Percentiles rank a stretch among this genome's conserved stretches.
phyloP scores from a whole-genome alignment of 75 land plant genomes.

The Cupressus sempervirens region DNA sequence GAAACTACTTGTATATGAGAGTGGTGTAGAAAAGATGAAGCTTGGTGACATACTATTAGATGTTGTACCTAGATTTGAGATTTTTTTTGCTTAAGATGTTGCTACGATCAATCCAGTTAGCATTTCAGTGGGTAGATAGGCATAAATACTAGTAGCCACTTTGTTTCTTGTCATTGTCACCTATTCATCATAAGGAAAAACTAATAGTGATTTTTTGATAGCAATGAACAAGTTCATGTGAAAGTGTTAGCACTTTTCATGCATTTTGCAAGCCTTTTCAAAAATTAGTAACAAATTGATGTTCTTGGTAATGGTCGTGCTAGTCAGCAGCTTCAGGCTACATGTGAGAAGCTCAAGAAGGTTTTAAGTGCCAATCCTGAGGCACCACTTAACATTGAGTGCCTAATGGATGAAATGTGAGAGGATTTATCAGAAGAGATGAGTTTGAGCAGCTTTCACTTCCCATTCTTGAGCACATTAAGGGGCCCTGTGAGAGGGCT shows the following conservation, averaged over 20 bases:
- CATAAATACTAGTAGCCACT: too few relatives aligned
- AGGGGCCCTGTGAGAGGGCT: slow-evolving; percentile 65
- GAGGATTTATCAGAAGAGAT: slow-evolving; percentile 64
- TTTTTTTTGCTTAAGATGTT: too few relatives aligned
- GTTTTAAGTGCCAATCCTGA: slow-evolving; percentile 56
- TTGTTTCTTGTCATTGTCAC: too few relatives aligned
- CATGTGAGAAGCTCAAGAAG: slow-evolving; percentile 64
- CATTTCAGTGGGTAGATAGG: too few relatives aligned
- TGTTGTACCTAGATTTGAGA: slow-evolving; percentile 16
- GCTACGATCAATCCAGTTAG: neutral
- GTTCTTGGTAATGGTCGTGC: slow-evolving; percentile 39
- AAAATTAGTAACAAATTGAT: slow-evolving; percentile 51
- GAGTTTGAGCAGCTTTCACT: slow-evolving; percentile 70
- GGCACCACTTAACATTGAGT: slow-evolving; percentile 54
- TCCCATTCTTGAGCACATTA: slow-evolving; percentile 75
- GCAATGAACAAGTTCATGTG: too few relatives aligned
- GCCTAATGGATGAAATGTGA: slow-evolving; percentile 62
- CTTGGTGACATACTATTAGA: slow-evolving; percentile 73
- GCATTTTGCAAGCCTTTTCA: slow-evolving; percentile 40
- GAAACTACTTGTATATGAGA: slow-evolving; percentile 74
- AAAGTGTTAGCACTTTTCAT: slow-evolving; percentile 38
- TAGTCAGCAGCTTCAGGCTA: slow-evolving; percentile 31
- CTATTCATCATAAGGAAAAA: too few relatives aligned
- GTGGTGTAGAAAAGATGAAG: slow-evolving; percentile 77
- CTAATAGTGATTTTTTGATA: too few relatives aligned